Evolutionary conservation across 2,329 filamentous ascomycete species (phyloP).

Genomic region (Cadophora luteo-olivacea): DNA sequence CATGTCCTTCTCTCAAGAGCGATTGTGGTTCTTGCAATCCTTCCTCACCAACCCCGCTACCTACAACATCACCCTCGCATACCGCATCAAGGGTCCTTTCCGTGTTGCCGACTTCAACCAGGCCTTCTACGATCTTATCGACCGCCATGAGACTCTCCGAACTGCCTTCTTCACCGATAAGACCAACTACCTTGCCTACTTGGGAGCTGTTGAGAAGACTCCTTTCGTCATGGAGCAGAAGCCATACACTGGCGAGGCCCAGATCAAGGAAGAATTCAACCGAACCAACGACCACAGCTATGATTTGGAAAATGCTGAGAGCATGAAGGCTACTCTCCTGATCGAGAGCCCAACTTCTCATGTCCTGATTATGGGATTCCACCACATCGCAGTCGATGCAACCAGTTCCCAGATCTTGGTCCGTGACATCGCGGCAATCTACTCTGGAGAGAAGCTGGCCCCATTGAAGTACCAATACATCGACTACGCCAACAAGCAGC

Average conservation of each 20-base stretch:
- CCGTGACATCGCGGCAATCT: conserved; percentile 51
- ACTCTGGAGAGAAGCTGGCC: conserved; percentile 43
- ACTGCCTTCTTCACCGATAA: conserved; percentile 39
- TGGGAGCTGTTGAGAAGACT: conserved; percentile 26
- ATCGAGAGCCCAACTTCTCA: conserved; percentile 40
- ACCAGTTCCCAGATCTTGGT: conserved; percentile 51
- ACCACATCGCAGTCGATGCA: conserved; percentile 59
- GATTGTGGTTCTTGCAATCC: conserved; percentile 40
- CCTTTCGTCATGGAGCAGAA: conserved; percentile 27
- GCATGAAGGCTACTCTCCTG: conserved; percentile 18
- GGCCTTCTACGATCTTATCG: conserved; percentile 33
- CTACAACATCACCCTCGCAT: conserved; percentile 37
- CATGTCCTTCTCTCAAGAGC: conserved; percentile 27
- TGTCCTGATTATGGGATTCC: conserved; percentile 51
- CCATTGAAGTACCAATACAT: conserved; percentile 39
- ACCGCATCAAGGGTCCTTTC: conserved; percentile 36
- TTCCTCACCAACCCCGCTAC: conserved; percentile 39
- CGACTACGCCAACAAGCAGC: conserved; percentile 47
- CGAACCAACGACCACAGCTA: conserved; percentile 22
- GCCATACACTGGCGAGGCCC: conserved; percentile 23
- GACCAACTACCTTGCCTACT: conserved; percentile 24
- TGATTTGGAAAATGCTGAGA: conserved; percentile 22
- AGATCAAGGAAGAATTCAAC: conserved; percentile 26
- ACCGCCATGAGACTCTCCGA: conserved; percentile 40
- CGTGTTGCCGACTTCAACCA: conserved; percentile 28